Conservation (phyloP, 306 rosid species). For the Pyrus communis region DNA sequence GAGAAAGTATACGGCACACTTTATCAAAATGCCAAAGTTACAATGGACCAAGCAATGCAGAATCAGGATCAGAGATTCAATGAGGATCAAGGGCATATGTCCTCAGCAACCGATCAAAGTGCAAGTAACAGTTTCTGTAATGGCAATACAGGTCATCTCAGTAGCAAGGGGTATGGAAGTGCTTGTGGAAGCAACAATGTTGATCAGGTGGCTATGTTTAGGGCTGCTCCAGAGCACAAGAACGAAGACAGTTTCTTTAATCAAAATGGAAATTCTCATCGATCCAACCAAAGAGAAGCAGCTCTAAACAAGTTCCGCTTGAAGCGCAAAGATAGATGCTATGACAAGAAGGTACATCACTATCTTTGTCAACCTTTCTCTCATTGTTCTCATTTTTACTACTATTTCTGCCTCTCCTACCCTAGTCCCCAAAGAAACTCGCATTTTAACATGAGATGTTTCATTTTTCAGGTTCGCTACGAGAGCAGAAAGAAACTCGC, state of each 20-base stretch:
- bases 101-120: conserved; percentile 65
- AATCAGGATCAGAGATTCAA: conserved; percentile 45
- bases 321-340: conserved; percentile 95
- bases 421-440: not conserved
- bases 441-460: conserved; percentile 3
- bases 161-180: conserved; percentile 66
- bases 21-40: conserved; percentile 26
- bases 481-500: conserved; percentile 99
- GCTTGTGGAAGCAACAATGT: conserved; percentile 66
- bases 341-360: conserved; percentile 69
- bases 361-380: not conserved
- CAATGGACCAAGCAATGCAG: conserved; percentile 24
- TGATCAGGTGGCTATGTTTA: conserved; percentile 37
- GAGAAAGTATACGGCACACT: conserved; percentile 36
- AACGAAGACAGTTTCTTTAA: conserved; percentile 44
- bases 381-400: not conserved
- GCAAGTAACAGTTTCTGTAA: conserved; percentile 61
- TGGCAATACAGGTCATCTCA: conserved; percentile 51
- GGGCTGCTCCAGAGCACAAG: conserved; percentile 49
- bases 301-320: conserved; percentile 82
- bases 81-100: conserved; percentile 58
- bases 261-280: conserved; percentile 37
- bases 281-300: conserved; percentile 68
- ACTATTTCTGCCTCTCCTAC: not conserved
- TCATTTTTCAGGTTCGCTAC: conserved; percentile 65